Base-by-base conservation (phyloP, 768 basidiomycete genomes). In the Phlebiopsis gigantea region DNA sequence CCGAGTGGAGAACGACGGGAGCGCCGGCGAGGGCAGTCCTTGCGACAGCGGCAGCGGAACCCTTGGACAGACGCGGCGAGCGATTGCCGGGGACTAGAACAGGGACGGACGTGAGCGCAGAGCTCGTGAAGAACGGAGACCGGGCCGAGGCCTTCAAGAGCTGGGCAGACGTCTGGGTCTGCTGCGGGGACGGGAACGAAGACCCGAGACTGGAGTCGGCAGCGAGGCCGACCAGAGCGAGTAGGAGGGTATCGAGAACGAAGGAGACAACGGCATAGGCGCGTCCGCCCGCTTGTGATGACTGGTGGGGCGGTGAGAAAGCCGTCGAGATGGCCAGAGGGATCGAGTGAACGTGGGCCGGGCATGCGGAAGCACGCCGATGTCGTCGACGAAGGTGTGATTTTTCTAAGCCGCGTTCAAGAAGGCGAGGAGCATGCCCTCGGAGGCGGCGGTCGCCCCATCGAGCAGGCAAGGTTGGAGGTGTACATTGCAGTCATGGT, bases 101-200 rank as follows among this genome's bases (percentile, higher is more conserved):
- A 22, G 53, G 62, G 54, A 34, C 59, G 49, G 22, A 53, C n/a
- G 45, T 53, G 2, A 30, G 47, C 26, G 26, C 14, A 14, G 47
- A 14, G 50, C 22, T 51, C 31, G 1, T n/a, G 46, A 41, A 55
- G 62, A n/a, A 51, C 42, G 49, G 58, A 45, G 42, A 56, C 41
- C 56, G 52, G 12, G 29, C 58, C 48, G 19, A 41, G 29, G 50
- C 49, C 49, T 51, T 56, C 43, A 42, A 43, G 64, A 65, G 31
- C 64, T 65, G 48, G 57, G 61, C 49, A 46, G 57, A 60, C 57
- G 64, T 60, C 39, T 60, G 53, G 31, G 66, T 63, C 59, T 55
- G 31, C 50, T 63, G 62, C 67, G 68, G 65, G 62, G 48, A 66
- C 69, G 52, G 69, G 63, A 55, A 69, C 74, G 65, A 64, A 74